A percentile compares a stretch with the other conserved stretches of the same genome.
phyloP scores from a whole-genome alignment of 177 flowering plant species.

The Vitis hybrid region DNA sequence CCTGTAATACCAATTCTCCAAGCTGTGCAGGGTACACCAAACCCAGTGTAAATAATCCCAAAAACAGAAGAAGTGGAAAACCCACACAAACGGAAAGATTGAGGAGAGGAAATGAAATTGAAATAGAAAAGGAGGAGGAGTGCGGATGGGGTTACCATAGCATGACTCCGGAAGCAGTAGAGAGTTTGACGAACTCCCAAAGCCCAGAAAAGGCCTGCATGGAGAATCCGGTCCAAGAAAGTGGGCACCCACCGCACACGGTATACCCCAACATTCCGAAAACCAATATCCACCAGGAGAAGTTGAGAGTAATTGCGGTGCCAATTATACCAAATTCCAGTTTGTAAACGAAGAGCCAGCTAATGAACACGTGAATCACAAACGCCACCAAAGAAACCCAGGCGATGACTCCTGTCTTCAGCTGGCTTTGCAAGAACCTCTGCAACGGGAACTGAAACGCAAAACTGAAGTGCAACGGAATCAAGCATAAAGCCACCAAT shows the following conservation, averaged over 20 bases:
- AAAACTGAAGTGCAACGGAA: conserved; percentile 41
- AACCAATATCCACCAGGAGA: conserved; percentile 38
- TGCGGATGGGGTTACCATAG: conserved; percentile 27
- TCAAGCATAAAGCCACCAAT: conserved; percentile 29
- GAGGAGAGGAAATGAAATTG: neutral
- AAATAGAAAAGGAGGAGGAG: neutral
- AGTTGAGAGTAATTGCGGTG: conserved; percentile 22
- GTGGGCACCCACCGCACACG: conserved; percentile 29
- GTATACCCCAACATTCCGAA: conserved; percentile 24
- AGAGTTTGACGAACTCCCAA: conserved; percentile 45
- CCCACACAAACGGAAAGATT: neutral
- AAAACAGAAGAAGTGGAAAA: neutral
- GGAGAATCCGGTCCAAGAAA: conserved; percentile 39
- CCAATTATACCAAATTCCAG: conserved; percentile 33
- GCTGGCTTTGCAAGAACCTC: conserved; percentile 41
- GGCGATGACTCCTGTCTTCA: conserved; percentile 23
- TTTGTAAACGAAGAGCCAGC: conserved; percentile 32
- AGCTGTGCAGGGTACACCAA: conserved; percentile 19
- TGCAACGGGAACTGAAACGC: conserved; percentile 37
- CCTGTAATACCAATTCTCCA: conserved; percentile 56
- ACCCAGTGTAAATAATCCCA: neutral
- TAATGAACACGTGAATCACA: conserved; percentile 16
- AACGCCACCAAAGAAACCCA: conserved; percentile 27
- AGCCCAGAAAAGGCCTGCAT: conserved; percentile 35
- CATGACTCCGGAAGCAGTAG: conserved; percentile 47